Base-by-base conservation (phyloP, 257 asterid species). In the Jacaranda copaia region DNA sequence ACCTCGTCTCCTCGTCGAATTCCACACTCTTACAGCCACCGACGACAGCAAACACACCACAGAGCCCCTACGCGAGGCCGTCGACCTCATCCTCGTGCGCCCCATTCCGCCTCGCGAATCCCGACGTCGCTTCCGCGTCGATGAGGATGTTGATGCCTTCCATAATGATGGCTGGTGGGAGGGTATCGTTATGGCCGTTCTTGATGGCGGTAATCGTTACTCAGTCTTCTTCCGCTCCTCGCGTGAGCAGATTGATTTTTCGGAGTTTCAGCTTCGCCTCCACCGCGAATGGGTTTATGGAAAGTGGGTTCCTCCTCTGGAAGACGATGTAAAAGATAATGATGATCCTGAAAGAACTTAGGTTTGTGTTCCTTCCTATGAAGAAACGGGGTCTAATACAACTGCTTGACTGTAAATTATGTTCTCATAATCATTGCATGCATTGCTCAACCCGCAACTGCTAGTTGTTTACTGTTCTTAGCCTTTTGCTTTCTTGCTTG, bases 161-260 rank as follows among this genome's bases (percentile, higher is more conserved):
- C 92, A 86, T 82, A 83, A 77, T 55, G 95, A 86, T 11, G 92
- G 95, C 8, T 87, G 95, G 95, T 87, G 92, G 95, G 92, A 86
- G 70, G 91, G 92, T 6, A 64, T 86, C 38, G 84, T 89, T 1
- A 83, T 80, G 18, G 70, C 81, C 7, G 82, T 78, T 6, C 73
- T 32, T 20, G 77, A 18, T 0, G 46, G 46, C 2, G 38, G 79
- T 11, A 8, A 19, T 6, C 73, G 77, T 10, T 89, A 86, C 84
- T 81, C 95, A 15, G 83, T 87, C 70, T 89, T 72, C 83, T 89
- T 87, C 77, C 80, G 88, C 11, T 62, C 81, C 62, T 83, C 95
- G 46, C 84, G 86, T 6, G 95, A 89, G 77, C 91, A 80, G 85
- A 74, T 89, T 49, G 82, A 57, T 15, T 87, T 86, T 59, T 3